A percentile compares a stretch with the other conserved stretches of the same genome.
Conservation (phyloP, 208 protist genomes). For the Trypanosoma melophagium region DNA sequence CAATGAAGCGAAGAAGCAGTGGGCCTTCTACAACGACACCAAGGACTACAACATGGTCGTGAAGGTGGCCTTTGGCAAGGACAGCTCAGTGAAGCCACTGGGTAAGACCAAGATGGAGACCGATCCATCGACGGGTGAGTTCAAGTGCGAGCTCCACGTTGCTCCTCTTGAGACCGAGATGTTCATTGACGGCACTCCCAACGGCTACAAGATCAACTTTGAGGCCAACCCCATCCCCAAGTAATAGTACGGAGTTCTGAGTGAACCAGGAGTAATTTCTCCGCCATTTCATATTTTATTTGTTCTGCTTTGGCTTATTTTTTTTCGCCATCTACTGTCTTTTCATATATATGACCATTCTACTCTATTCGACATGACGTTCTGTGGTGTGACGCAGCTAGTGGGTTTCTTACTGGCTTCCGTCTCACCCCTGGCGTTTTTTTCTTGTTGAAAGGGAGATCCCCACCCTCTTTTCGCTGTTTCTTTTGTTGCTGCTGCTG, state of each 20-base stretch:
- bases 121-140: conserved; percentile 54
- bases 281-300: conserved; percentile 4
- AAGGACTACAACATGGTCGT: conserved; percentile 75
- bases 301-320: neutral
- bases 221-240: conserved; percentile 60
- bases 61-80: conserved; percentile 72
- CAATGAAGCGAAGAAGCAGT: conserved; percentile 72
- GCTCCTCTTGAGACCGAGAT: conserved; percentile 59
- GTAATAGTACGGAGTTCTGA: neutral
- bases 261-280: neutral
- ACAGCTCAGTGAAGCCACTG: conserved; percentile 59
- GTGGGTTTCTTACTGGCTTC: too few species aligned
- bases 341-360: too few species aligned
- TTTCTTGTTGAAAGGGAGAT: too few species aligned
- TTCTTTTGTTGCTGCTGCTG: too few species aligned
- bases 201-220: conserved; percentile 83
- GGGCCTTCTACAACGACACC: conserved; percentile 88
- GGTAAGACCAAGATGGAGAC: conserved; percentile 60
- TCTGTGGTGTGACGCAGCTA: too few species aligned
- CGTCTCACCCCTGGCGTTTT: too few species aligned
- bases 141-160: conserved; percentile 60
- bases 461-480: too few species aligned
- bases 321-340: too few species aligned
- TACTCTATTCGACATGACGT: too few species aligned
- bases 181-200: conserved; percentile 76